A percentile compares a stretch with the other conserved stretches of the same genome.
phyloP scores from a whole-genome alignment of 257 asterid species.

The Ilex asprella region DNA sequence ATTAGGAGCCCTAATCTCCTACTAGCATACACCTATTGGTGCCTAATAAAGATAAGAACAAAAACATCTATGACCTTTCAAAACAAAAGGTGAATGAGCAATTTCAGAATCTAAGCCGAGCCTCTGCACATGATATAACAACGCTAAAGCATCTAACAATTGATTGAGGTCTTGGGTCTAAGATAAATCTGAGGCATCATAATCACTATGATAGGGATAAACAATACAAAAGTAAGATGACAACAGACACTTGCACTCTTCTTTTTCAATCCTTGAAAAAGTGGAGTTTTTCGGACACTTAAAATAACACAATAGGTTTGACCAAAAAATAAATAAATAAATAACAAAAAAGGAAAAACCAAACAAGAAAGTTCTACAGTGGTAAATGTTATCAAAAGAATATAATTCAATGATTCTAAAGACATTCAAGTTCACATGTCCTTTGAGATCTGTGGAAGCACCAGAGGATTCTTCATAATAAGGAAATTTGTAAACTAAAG shows the following conservation, averaged over 20 bases:
- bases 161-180: background rate
- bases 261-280: background rate
- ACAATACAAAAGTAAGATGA: background rate
- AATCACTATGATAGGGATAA: background rate
- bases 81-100: too few relatives aligned
- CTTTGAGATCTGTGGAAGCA: background rate
- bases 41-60: background rate
- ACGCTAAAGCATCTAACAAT: background rate
- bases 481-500: background rate
- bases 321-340: too few relatives aligned
- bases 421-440: background rate
- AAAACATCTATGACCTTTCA: too few relatives aligned
- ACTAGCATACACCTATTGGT: background rate
- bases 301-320: too few relatives aligned
- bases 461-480: background rate
- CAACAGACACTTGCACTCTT: background rate
- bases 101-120: background rate
- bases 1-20: background rate
- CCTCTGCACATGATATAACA: background rate
- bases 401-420: background rate
- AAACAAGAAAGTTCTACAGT: too few relatives aligned
- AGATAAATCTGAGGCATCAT: background rate
- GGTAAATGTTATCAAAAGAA: background rate
- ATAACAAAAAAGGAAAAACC: too few relatives aligned
- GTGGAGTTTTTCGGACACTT: background rate